Evolutionary conservation across 73 alveolate species (phyloP), one percentile per base, ranked within the genome.

Genomic region (Paramecium biaurelia): DNA sequence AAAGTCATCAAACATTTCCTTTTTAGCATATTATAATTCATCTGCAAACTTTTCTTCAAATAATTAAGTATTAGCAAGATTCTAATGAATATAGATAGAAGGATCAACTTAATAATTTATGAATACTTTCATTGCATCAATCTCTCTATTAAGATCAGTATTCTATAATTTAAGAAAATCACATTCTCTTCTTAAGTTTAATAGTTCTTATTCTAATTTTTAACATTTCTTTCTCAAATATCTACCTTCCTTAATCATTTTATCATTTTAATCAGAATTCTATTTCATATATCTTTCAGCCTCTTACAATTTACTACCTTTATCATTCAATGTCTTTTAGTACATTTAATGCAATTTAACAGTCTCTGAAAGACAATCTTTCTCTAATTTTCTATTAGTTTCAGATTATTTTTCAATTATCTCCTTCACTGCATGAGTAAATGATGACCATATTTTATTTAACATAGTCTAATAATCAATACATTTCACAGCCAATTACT

Each of bases 1-100:
- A 79, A 79, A 79, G 26, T 79, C 90, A 12, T 79, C 90, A 26
- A 41, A 79, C 42, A 79, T 79, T 24, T 79, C 90, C 14, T 79
- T 79, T 47, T 79, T 79, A 10, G 90, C 70, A 30, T 79, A n/a
- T 23, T 42, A 42, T 15, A 79, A 79, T 43, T 79, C 90, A 24
- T 79, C 76, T 42, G 45, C 90, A 79, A 79, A 79, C 24, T 79
- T 42, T 24, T 41, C 70, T 34, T 79, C 90, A 21, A 79, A 23
- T 6, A 20, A 47, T 45, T 79, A 32, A 1, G 84, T 5, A 63
- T 63, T 63, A 1, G 7, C 34, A 14, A 30, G 4, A 63, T 63
- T 63, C 24, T 63, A 12, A 63, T 63, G 21, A 63, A 63, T 63
- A 9, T 63, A 63, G 0, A 63, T 63, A 14, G 84, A 63, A 5